Percentiles rank a stretch among this genome's conserved stretches.
Evolutionary conservation across 257 asterid species (phyloP).

Genomic region (Nicotiana obtusifolia): DNA sequence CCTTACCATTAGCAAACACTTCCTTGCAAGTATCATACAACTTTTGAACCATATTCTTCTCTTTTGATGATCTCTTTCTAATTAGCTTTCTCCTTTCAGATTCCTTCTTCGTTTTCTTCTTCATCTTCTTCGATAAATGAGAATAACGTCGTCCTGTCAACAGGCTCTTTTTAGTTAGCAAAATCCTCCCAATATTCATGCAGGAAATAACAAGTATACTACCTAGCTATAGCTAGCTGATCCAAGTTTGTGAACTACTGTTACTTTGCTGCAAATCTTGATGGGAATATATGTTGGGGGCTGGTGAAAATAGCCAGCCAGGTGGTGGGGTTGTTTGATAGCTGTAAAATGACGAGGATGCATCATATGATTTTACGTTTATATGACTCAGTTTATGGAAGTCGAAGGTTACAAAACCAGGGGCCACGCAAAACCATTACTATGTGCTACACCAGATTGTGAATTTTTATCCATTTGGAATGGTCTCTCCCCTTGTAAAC

Average conservation of each 20-base stretch:
- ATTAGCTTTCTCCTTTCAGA: neutral
- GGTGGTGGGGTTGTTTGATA: neutral
- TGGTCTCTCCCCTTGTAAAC: neutral
- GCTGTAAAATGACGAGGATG: neutral
- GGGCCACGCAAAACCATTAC: conserved; percentile 21
- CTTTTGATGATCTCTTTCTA: neutral
- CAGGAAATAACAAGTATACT: neutral
- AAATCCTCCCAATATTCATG: conserved; percentile 3
- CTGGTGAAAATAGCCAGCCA: neutral
- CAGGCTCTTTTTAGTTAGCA: neutral
- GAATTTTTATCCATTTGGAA: conserved; percentile 2
- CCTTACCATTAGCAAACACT: conserved; percentile 10
- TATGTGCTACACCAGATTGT: conserved; percentile 14
- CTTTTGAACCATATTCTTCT: conserved; percentile 1
- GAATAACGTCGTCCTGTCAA: neutral
- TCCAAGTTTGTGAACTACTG: neutral
- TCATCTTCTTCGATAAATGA: neutral
- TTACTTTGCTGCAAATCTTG: neutral
- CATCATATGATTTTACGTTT: neutral
- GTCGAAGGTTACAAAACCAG: conserved; percentile 22
- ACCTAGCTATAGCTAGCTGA: neutral
- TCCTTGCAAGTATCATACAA: conserved; percentile 16
- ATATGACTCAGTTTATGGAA: conserved; percentile 1
- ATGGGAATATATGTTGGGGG: neutral
- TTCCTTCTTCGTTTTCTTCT: neutral